Conservation (phyloP, 1,139 yeast genomes). For the Blastobotrys petasosporus region DNA sequence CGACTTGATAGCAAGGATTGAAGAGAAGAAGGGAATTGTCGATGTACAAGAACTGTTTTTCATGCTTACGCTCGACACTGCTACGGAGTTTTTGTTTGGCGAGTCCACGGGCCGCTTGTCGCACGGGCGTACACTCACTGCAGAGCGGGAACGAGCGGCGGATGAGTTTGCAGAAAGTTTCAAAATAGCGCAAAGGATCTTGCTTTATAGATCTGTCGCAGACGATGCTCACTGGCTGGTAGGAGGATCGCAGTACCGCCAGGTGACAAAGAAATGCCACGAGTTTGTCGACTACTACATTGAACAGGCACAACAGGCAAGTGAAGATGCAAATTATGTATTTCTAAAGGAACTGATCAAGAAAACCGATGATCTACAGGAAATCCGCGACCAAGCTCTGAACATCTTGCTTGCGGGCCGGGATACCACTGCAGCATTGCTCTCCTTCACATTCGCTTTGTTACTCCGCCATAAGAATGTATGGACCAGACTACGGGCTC, state of each 20-base stretch:
- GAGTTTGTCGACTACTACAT: slow-evolving; percentile 34
- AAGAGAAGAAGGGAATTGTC: slow-evolving; percentile 21
- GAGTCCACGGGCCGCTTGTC: slow-evolving; percentile 43
- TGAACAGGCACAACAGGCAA: slow-evolving; percentile 24
- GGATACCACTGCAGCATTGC: slow-evolving; percentile 53
- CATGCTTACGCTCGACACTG: slow-evolving; percentile 49
- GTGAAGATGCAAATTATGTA: slow-evolving; percentile 31
- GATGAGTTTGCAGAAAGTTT: slow-evolving; percentile 26
- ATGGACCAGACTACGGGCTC: slow-evolving; percentile 38
- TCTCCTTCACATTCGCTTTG: slow-evolving; percentile 44
- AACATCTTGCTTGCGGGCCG: slow-evolving; percentile 52
- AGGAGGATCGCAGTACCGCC: slow-evolving; percentile 35
- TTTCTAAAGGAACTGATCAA: slow-evolving; percentile 48
- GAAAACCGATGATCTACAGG: slow-evolving; percentile 44
- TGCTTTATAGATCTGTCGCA: slow-evolving; percentile 38
- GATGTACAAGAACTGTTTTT: slow-evolving; percentile 48
- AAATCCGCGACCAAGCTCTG: slow-evolving; percentile 48
- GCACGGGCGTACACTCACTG: slow-evolving; percentile 10
- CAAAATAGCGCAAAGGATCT: slow-evolving; percentile 37
- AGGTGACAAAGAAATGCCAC: slow-evolving; percentile 24
- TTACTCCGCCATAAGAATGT: slow-evolving; percentile 42
- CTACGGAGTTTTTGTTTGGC: slow-evolving; percentile 56
- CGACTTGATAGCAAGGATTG: slow-evolving; percentile 13
- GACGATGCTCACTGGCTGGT: slow-evolving; percentile 36
- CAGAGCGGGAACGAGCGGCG: slow-evolving; percentile 4